These are phyloP conservation scores for Aphanomyces cochlioides DNA, from an alignment of 352 stramenopile species.

Conservation along the genomic window DNA sequence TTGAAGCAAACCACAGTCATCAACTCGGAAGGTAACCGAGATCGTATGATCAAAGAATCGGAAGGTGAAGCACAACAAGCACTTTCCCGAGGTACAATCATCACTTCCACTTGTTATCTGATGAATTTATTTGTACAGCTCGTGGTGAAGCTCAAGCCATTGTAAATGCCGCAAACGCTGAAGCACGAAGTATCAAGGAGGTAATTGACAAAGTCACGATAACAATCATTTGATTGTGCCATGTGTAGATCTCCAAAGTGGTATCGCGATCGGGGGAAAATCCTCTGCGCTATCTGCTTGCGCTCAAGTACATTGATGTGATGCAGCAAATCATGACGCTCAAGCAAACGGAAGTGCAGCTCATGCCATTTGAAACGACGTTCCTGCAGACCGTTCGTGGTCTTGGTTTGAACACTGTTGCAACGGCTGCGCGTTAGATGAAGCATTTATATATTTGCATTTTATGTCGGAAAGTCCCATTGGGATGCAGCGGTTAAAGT, in stretches of 20 bases:
- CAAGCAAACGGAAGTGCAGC: conserved; percentile 30
- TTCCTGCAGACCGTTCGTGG: conserved; percentile 35
- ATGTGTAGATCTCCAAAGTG: conserved; percentile 36
- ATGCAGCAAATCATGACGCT: conserved; percentile 33
- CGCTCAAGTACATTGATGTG: conserved; percentile 44
- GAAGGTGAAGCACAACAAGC: conserved; percentile 37
- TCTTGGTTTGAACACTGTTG: conserved; percentile 36
- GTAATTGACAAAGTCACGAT: background rate
- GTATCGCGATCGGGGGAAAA: conserved; percentile 34
- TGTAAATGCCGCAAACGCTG: conserved; percentile 37
- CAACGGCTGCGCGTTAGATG: conserved; percentile 10
- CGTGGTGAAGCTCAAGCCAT: conserved; percentile 40
- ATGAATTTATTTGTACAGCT: conserved; percentile 9
- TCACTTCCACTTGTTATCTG: background rate
- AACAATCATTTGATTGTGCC: conserved; percentile 4
- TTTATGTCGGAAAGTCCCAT: conserved; percentile 31
- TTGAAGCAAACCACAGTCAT: conserved; percentile 41
- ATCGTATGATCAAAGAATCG: conserved; percentile 40
- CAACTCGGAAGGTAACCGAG: conserved; percentile 39
- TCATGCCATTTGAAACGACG: conserved; percentile 37
- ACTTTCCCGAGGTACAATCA: conserved; percentile 29
- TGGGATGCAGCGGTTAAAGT: conserved; percentile 23
- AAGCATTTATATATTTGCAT: conserved; percentile 16
- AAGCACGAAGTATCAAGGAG: conserved; percentile 35
- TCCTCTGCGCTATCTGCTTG: conserved; percentile 38